phyloP scores from a whole-genome alignment of 177 flowering plant species.

The Vitis hybrid region DNA sequence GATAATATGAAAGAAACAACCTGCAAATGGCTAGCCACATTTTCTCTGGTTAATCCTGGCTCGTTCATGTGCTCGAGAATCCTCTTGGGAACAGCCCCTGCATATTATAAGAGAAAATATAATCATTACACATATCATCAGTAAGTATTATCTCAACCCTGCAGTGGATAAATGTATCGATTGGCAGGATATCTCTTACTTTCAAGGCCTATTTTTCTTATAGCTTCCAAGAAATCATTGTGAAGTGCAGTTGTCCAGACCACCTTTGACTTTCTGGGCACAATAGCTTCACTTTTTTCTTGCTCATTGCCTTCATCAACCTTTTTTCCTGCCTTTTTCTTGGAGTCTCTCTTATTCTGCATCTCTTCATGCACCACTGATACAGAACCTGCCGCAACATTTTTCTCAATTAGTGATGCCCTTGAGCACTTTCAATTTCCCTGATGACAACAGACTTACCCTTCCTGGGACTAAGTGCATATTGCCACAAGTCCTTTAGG shows the following conservation, averaged over 20 bases:
- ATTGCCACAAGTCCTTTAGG: constrained; percentile 52
- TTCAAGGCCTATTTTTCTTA: constrained; percentile 38
- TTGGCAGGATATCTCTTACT: constrained; percentile 35
- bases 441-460: constrained; percentile 5
- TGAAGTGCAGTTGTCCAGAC: constrained; percentile 61
- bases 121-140: too few species aligned
- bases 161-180: too few species aligned
- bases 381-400: background rate
- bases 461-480: constrained; percentile 23
- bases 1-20: too few species aligned
- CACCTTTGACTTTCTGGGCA: constrained; percentile 40
- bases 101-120: background rate
- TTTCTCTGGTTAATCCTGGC: constrained; percentile 4
- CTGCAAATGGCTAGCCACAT: constrained; percentile 4
- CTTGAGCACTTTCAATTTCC: constrained; percentile 3
- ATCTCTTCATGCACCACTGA: constrained; percentile 22
- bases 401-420: background rate
- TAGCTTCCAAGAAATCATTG: constrained; percentile 48
- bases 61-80: constrained; percentile 5
- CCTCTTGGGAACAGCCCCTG: constrained; percentile 9
- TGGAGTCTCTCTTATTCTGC: background rate
- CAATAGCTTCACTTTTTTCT: background rate
- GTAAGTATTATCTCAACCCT: too few species aligned
- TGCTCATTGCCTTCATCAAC: background rate
- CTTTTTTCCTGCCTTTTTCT: background rate